Conservation (phyloP, 108 stramenopile genomes). For the Fistulifera pelliculosa region DNA sequence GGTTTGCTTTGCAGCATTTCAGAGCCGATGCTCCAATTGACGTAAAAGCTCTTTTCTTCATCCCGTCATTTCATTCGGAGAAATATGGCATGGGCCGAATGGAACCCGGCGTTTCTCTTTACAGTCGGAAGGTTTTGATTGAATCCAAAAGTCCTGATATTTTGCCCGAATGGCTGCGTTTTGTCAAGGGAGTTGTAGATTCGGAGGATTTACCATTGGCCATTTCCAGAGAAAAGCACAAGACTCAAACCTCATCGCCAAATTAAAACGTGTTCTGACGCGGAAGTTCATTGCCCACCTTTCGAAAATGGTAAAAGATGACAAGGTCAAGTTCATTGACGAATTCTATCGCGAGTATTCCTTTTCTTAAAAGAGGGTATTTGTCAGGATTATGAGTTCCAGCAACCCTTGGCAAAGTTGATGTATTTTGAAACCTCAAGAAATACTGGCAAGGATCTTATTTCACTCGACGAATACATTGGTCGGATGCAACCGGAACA, state of each 20-base stretch:
- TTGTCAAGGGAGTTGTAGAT: slow-evolving; percentile 95
- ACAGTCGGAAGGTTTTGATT: slow-evolving; percentile 92
- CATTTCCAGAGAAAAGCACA: slow-evolving; percentile 94
- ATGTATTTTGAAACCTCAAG: slow-evolving; percentile 91
- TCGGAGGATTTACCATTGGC: slow-evolving; percentile 96
- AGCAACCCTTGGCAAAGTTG: slow-evolving; percentile 85
- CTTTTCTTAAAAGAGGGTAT: slow-evolving; percentile 96
- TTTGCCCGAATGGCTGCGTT: slow-evolving; percentile 97
- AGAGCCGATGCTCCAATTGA: slow-evolving; percentile 97
- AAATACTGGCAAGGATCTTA: slow-evolving; percentile 61
- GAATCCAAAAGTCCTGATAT: slow-evolving; percentile 87
- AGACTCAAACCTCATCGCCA: slow-evolving; percentile 86
- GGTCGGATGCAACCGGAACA: slow-evolving; percentile 85
- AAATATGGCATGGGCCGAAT: slow-evolving; percentile 99
- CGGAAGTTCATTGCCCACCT: slow-evolving; percentile 81
- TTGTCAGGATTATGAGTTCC: slow-evolving; percentile 86
- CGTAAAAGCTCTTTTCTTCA: slow-evolving; percentile 92
- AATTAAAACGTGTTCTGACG: slow-evolving; percentile 85
- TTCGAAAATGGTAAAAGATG: slow-evolving; percentile 79
- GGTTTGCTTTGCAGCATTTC: slow-evolving; percentile 52
- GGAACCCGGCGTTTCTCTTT: slow-evolving; percentile 93
- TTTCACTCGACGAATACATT: slow-evolving; percentile 94
- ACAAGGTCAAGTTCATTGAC: slow-evolving; percentile 76
- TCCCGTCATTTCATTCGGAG: slow-evolving; percentile 93
- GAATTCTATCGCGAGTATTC: slow-evolving; percentile 91